Evolutionary conservation across 1,284 basidiomycete genomes (phyloP).

Genomic region (Leccinum solheimii): DNA sequence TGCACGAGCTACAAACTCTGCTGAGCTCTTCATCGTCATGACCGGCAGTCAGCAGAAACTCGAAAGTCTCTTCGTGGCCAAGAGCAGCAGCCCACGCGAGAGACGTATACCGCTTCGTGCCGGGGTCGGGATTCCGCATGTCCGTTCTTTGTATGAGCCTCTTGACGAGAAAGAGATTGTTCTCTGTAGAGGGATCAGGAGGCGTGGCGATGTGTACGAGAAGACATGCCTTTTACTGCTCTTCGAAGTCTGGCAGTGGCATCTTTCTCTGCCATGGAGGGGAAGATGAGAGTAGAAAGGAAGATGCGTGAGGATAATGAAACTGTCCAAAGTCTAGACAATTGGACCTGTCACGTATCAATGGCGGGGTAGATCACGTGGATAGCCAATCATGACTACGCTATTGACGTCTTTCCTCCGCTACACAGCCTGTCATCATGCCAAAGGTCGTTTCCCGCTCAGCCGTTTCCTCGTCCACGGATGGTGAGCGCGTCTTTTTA

Average conservation of each 20-base stretch:
- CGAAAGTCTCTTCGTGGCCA: slow-evolving; percentile 86
- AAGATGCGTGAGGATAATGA: slow-evolving; percentile 29
- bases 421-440: slow-evolving; percentile 42
- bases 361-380: slow-evolving; percentile 30
- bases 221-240: slow-evolving; percentile 69
- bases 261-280: slow-evolving; percentile 78
- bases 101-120: slow-evolving; percentile 74
- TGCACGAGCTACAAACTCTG: slow-evolving; percentile 56
- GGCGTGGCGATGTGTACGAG: slow-evolving; percentile 6
- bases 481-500: slow-evolving; percentile 49
- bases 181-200: slow-evolving; percentile 55
- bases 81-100: slow-evolving; percentile 86
- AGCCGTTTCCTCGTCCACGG: slow-evolving; percentile 76
- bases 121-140: slow-evolving; percentile 84
- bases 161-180: slow-evolving; percentile 87
- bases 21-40: slow-evolving; percentile 91
- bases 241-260: slow-evolving; percentile 69
- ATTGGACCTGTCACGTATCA: slow-evolving; percentile 22
- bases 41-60: slow-evolving; percentile 78
- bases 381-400: slow-evolving; percentile 3
- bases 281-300: slow-evolving; percentile 14
- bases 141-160: slow-evolving; percentile 79
- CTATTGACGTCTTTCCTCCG: background rate
- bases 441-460: slow-evolving; percentile 82
- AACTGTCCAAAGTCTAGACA: slow-evolving; percentile 22